phyloP scores from a whole-genome alignment of 169 alveolate genomes.

The Hepatocystis sp. region DNA sequence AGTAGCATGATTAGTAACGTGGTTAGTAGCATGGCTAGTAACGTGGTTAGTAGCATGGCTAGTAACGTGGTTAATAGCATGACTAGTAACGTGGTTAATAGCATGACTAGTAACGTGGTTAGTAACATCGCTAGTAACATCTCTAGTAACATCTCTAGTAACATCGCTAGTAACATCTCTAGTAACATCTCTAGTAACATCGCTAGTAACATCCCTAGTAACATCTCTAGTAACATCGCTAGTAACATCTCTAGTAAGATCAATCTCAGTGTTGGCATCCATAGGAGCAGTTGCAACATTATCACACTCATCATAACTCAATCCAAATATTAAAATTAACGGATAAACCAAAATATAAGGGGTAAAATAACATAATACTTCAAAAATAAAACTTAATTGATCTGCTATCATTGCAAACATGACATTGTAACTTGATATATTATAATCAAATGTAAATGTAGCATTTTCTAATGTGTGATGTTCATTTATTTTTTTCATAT shows the following conservation, averaged over 20 bases:
- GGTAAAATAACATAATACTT: conserved; percentile 71
- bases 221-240: too few relatives aligned
- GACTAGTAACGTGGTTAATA: too few relatives aligned
- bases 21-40: too few relatives aligned
- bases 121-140: too few relatives aligned
- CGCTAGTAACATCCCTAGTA: not conserved
- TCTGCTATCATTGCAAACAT: conserved; percentile 52
- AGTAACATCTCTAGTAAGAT: not conserved
- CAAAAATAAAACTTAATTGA: conserved; percentile 63
- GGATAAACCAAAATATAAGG: conserved; percentile 65
- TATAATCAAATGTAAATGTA: conserved; percentile 28
- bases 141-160: too few relatives aligned
- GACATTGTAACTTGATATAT: conserved; percentile 37
- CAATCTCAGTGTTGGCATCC: not conserved
- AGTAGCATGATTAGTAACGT: too few relatives aligned
- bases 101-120: too few relatives aligned
- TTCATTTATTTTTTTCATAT: conserved; percentile 27
- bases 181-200: too few relatives aligned
- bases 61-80: too few relatives aligned
- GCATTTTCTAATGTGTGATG: conserved; percentile 49
- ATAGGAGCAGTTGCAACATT: not conserved
- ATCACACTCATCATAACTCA: not conserved
- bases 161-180: too few relatives aligned
- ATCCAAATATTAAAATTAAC: conserved; percentile 36
- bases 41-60: too few relatives aligned